phyloP scores from a whole-genome alignment of 164 flowering plant species.

The Nymphaea thermarum region DNA sequence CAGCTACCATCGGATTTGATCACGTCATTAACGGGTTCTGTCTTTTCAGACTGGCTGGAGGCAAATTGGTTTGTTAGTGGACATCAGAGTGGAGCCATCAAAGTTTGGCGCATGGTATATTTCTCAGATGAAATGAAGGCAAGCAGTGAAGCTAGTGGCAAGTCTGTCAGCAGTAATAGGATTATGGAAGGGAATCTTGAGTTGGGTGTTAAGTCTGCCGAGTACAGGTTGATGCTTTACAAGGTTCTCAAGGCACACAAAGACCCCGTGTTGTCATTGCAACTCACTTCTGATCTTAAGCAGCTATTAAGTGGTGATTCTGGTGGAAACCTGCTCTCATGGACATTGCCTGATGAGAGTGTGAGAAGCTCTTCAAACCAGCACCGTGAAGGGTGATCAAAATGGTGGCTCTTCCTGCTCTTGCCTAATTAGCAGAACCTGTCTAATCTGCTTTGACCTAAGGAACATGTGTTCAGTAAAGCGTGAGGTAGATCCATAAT shows the following conservation, averaged over 20 bases:
- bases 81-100: slow-evolving; percentile 95
- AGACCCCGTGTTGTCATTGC: slow-evolving; percentile 81
- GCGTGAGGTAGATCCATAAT: too few relatives aligned
- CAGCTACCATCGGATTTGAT: slow-evolving; percentile 94
- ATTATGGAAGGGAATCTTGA: slow-evolving; percentile 22
- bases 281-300: slow-evolving; percentile 61
- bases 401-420: too few relatives aligned
- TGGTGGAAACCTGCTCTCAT: slow-evolving; percentile 70
- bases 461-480: too few relatives aligned
- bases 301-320: slow-evolving; percentile 93
- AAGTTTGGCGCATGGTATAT: slow-evolving; percentile 92
- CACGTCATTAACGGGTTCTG: slow-evolving; percentile 61
- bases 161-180: slow-evolving; percentile 18
- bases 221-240: slow-evolving; percentile 72
- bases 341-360: slow-evolving; percentile 81
- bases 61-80: slow-evolving; percentile 88
- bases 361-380: slow-evolving; percentile 34
- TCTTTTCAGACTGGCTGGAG: slow-evolving; percentile 83
- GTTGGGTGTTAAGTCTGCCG: slow-evolving; percentile 35
- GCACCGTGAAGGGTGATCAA: slow-evolving; percentile 17
- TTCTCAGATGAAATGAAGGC: slow-evolving; percentile 24
- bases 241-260: slow-evolving; percentile 83
- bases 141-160: slow-evolving; percentile 19
- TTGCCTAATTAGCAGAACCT: too few relatives aligned
- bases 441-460: too few relatives aligned